Conservation (phyloP, 495 filamentous ascomycete genomes). For the Mycothermus thermophilus region DNA sequence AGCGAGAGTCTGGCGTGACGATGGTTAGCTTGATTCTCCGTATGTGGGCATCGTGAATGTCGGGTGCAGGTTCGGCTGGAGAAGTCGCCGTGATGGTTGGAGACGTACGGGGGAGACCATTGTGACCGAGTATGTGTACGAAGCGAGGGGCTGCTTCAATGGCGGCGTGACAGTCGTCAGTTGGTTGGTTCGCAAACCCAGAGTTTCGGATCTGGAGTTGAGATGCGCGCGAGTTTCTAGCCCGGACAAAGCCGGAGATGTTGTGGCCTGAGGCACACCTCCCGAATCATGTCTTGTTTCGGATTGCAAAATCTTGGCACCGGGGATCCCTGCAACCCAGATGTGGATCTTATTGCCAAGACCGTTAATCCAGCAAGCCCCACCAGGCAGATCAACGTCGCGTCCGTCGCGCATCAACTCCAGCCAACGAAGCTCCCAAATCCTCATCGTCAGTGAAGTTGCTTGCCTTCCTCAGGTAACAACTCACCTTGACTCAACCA, state of each 20-base stretch:
- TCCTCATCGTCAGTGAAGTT: too few relatives aligned
- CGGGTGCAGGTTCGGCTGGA: too few relatives aligned
- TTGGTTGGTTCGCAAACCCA: too few relatives aligned
- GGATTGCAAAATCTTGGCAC: too few relatives aligned
- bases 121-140: conserved; percentile 10
- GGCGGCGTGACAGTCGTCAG: conserved; percentile 11
- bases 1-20: conserved; percentile 24
- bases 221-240: conserved; percentile 23
- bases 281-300: not conserved
- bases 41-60: too few relatives aligned
- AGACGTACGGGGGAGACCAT: conserved; percentile 32
- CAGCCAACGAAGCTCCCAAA: too few relatives aligned
- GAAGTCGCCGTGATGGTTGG: not conserved
- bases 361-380: too few relatives aligned
- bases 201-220: conserved; percentile 10
- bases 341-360: too few relatives aligned
- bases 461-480: too few relatives aligned
- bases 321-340: not conserved
- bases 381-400: too few relatives aligned
- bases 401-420: too few relatives aligned
- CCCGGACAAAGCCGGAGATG: conserved; percentile 21
- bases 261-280: conserved; percentile 13
- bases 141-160: conserved; percentile 22
- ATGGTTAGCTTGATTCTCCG: conserved; percentile 9
- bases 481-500: too few relatives aligned